Conservation (phyloP, 2,329 filamentous ascomycete genomes). For the Fusarium coicis region DNA sequence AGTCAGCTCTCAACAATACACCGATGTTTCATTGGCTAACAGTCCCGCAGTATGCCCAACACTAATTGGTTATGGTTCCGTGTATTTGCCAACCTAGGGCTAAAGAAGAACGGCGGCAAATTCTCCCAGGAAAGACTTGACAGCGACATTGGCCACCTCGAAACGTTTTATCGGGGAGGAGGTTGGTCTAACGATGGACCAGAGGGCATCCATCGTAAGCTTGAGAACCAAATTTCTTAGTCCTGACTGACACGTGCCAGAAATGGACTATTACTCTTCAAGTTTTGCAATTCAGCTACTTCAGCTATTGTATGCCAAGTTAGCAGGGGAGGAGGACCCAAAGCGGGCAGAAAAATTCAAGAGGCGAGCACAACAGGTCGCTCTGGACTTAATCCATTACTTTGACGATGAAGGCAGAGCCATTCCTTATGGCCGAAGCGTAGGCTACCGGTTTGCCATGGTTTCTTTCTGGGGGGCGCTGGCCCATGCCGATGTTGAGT, state of each 20-base stretch:
- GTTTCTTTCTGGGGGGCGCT: constrained; percentile 85
- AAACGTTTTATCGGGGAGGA: constrained; percentile 83
- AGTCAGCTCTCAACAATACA: constrained; percentile 53
- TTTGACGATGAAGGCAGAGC: constrained; percentile 77
- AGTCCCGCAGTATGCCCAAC: constrained; percentile 70
- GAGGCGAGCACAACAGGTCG: constrained; percentile 72
- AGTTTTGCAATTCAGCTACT: constrained; percentile 85
- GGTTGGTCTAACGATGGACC: constrained; percentile 88
- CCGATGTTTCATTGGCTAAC: constrained; percentile 9
- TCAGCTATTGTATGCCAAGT: constrained; percentile 79
- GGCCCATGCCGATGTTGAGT: constrained; percentile 78
- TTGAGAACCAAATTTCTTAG: not conserved
- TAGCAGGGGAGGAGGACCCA: constrained; percentile 74
- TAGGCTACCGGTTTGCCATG: constrained; percentile 87
- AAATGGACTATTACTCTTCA: constrained; percentile 88
- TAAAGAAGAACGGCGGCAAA: constrained; percentile 78
- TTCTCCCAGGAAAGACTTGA: constrained; percentile 77
- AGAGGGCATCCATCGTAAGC: constrained; percentile 74
- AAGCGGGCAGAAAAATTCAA: constrained; percentile 75
- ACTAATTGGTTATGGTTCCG: constrained; percentile 83
- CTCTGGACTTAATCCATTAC: constrained; percentile 79
- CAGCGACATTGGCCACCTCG: constrained; percentile 79
- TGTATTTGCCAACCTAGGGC: constrained; percentile 82
- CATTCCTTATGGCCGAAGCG: constrained; percentile 80
- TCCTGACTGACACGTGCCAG: constrained; percentile 45